These are phyloP conservation scores for Cyanidioschyzon merolae DNA, from an alignment of 23 red algal genomes.

Conservation along the genomic window DNA sequence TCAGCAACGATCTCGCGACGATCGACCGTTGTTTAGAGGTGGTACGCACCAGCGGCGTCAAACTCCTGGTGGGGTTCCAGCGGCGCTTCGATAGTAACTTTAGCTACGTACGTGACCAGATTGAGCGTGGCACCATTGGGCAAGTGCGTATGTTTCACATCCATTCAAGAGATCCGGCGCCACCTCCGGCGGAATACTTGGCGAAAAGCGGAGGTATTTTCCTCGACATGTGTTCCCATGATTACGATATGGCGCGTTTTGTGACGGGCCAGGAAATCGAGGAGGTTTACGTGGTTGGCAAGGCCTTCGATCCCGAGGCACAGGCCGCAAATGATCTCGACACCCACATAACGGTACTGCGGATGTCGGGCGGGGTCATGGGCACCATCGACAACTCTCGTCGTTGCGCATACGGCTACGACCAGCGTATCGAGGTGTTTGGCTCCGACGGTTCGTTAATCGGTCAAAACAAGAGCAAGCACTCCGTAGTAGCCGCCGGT, in stretches of 20 bases:
- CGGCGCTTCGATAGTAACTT: constrained; percentile 94
- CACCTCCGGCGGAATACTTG: constrained; percentile 83
- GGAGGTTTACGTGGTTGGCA: constrained; percentile 68
- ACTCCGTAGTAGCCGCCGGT: constrained; percentile 48
- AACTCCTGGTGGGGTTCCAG: constrained; percentile 92
- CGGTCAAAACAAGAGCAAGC: constrained; percentile 63
- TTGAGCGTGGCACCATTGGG: constrained; percentile 57
- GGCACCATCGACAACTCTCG: constrained; percentile 98
- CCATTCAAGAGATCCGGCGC: constrained; percentile 75
- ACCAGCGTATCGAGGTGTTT: constrained; percentile 99
- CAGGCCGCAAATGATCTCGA: constrained; percentile 78
- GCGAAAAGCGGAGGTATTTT: constrained; percentile 90
- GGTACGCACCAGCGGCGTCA: constrained; percentile 37
- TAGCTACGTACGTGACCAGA: constrained; percentile 33
- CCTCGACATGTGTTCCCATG: constrained; percentile 86
- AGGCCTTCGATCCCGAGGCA: constrained; percentile 83
- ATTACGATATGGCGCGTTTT: constrained; percentile 98
- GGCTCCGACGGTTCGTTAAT: constrained; percentile 57
- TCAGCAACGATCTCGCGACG: constrained; percentile 76
- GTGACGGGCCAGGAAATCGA: constrained; percentile 92
- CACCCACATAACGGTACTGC: constrained; percentile 66
- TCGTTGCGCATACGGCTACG: constrained; percentile 91
- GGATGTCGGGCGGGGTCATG: constrained; percentile 84
- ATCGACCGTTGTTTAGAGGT: constrained; percentile 79
- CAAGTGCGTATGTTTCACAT: constrained; percentile 93